phyloP scores from a whole-genome alignment of 2,329 filamentous ascomycete species.

The Chalaropsis thielavioides region DNA sequence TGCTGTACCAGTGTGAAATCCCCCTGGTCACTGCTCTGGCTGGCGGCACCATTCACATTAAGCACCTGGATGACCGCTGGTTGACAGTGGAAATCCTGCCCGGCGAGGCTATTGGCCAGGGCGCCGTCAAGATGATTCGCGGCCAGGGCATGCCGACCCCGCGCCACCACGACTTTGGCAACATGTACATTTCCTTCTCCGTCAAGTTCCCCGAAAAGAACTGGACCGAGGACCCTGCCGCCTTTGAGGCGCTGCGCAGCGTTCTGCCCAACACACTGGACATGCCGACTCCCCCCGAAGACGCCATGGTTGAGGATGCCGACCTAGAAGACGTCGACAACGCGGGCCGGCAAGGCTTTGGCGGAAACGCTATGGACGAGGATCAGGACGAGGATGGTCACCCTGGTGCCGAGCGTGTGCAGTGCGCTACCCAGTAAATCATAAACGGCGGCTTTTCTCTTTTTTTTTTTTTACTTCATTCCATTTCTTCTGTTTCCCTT shows the following conservation, averaged over 20 bases:
- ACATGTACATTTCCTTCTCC: constrained; percentile 93
- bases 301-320: constrained; percentile 85
- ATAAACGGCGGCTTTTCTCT: constrained; percentile 3
- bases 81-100: constrained; percentile 82
- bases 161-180: constrained; percentile 88
- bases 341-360: constrained; percentile 51
- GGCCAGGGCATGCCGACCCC: constrained; percentile 96
- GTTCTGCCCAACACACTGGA: constrained; percentile 60
- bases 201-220: constrained; percentile 88
- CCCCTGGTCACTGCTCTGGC: constrained; percentile 90
- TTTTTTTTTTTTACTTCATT: not conserved
- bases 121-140: constrained; percentile 87
- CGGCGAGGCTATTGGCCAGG: constrained; percentile 85
- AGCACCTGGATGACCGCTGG: constrained; percentile 97
- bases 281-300: constrained; percentile 53
- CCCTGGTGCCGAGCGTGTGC: constrained; percentile 61
- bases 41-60: constrained; percentile 78
- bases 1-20: constrained; percentile 90
- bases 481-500: not conserved
- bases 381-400: constrained; percentile 61
- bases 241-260: constrained; percentile 66
- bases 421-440: constrained; percentile 73
- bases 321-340: constrained; percentile 74
- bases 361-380: constrained; percentile 49
- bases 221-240: constrained; percentile 50